Conservation (phyloP, 139 green algal genomes). For the Eudorina sp. region DNA sequence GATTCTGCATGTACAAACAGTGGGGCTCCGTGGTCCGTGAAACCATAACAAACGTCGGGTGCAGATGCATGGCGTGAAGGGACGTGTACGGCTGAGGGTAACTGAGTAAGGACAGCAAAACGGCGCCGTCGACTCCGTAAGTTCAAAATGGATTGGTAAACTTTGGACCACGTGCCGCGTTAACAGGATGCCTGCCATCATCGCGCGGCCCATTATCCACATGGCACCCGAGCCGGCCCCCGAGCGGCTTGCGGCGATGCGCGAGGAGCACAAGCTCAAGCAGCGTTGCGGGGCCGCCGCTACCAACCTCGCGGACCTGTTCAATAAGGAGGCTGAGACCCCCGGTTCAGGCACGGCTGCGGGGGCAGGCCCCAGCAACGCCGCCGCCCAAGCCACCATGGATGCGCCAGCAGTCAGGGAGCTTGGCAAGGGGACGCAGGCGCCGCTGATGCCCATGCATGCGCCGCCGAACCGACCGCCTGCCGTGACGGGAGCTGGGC, state of each 20-base stretch:
- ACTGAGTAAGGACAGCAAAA: too few species aligned
- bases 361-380: not conserved
- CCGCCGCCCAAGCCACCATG: not conserved
- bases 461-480: not conserved
- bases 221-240: not conserved
- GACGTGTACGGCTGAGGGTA: too few species aligned
- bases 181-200: conserved; percentile 20
- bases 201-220: conserved; percentile 13
- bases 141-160: too few species aligned
- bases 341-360: not conserved
- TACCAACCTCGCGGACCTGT: conserved; percentile 18
- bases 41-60: too few species aligned
- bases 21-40: too few species aligned
- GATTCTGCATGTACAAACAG: not conserved
- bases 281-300: not conserved
- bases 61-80: too few species aligned
- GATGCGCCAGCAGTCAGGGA: too few species aligned
- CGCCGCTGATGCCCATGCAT: not conserved
- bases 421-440: too few species aligned
- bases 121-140: too few species aligned
- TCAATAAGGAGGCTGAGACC: not conserved
- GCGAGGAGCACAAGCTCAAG: conserved; percentile 21
- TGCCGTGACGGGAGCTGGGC: not conserved
- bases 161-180: too few species aligned
- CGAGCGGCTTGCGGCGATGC: not conserved